Evolutionary conservation across 1,139 yeast species (phyloP), one percentile per base, ranked within the genome.

Genomic region (Keqinozyma sinolaborantium): DNA sequence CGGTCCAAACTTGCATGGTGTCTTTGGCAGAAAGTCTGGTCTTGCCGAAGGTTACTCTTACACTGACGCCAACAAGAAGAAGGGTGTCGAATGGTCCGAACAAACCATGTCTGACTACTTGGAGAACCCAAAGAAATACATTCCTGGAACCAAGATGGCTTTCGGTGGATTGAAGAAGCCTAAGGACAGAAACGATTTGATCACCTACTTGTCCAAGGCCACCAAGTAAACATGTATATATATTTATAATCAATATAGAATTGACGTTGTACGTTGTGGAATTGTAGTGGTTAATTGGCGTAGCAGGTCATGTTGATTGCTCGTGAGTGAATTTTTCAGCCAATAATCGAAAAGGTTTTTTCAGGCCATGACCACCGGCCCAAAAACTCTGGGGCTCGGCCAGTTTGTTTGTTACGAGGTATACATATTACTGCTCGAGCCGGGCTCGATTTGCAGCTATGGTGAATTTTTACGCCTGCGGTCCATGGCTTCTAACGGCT

Each of bases 71-170:
- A 90, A 90, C 87, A 86, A 86, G 79, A 83, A 84, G 77, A 88
- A 88, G 75, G 95, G 90, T 59, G 95, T 90, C 46, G 55, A 38
- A 42, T 92, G 98, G 98, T 51, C 59, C 48, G 94, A 81, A 60
- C 92, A 88, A 63, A 78, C 88, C 66, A 78, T 92, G 83, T 77
- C 83, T 54, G 95, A 85, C 66, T 92, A 92, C 82, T 82, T 92
- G 70, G 95, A 84, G 73, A 94, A 92, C 86, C 98, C 98, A 75
- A 92, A 92, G 95, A 92, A 92, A 77, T 92, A 88, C 77, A 88
- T 92, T 54, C 98, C 98, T 60, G 98, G 98, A 70, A 92, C 97
- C 75, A 92, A 92, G 83, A 92, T 92, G 98, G 98, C 98, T 48
- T 92, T 92, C 58, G 98, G 97, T 74, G 98, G 98, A 73, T 82